phyloP scores from a whole-genome alignment of 2,329 filamentous ascomycete species.

The Diaporthe citri region DNA sequence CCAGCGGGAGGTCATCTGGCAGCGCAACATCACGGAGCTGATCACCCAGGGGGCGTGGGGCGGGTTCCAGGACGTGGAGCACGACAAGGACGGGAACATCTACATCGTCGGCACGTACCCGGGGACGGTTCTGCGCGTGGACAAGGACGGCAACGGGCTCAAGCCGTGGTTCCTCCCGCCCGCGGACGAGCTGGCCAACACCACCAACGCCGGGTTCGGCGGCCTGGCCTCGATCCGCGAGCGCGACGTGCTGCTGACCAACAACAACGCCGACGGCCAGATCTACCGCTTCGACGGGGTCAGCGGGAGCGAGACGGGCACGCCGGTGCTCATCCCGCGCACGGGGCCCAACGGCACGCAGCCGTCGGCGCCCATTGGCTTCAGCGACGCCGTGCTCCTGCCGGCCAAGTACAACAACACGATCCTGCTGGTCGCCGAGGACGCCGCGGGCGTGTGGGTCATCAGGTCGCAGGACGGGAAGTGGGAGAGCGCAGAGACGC shows the following conservation, averaged over 20 bases:
- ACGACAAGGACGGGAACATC: constrained; percentile 51
- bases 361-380: constrained; percentile 46
- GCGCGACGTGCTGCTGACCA: constrained; percentile 47
- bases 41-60: constrained; percentile 48
- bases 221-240: constrained; percentile 46
- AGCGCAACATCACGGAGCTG: constrained; percentile 48
- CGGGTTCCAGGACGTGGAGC: constrained; percentile 56
- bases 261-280: constrained; percentile 49
- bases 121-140: constrained; percentile 51
- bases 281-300: constrained; percentile 51
- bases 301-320: constrained; percentile 43
- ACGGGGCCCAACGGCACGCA: constrained; percentile 37
- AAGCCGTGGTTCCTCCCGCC: constrained; percentile 50
- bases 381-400: constrained; percentile 46
- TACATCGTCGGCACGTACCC: constrained; percentile 55
- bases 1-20: constrained; percentile 47
- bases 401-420: constrained; percentile 50
- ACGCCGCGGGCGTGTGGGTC: constrained; percentile 51
- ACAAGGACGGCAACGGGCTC: constrained; percentile 46
- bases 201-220: constrained; percentile 46
- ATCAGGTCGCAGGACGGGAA: constrained; percentile 50
- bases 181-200: constrained; percentile 42
- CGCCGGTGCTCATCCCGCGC: constrained; percentile 44
- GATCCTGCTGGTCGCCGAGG: constrained; percentile 51
- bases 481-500: constrained; percentile 52